Evolutionary conservation across 2,329 filamentous ascomycete genomes (phyloP).

Genomic region (Ophiosphaerella herpotricha): DNA sequence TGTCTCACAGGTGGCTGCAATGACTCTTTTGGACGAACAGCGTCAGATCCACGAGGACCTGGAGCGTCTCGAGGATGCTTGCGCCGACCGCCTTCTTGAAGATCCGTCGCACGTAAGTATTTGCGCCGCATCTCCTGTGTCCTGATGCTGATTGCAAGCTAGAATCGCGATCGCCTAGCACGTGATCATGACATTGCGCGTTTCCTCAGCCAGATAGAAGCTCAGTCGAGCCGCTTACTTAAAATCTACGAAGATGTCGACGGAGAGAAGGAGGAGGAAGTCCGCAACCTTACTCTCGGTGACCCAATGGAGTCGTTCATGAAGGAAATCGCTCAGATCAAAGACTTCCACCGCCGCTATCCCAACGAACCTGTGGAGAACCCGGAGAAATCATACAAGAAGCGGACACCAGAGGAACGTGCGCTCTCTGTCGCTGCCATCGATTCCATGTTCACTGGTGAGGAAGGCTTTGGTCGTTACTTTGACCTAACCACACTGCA

Average conservation of each 20-base stretch:
- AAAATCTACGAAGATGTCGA: conserved; percentile 83
- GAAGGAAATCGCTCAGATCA: conserved; percentile 78
- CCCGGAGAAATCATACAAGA: conserved; percentile 87
- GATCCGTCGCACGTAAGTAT: conserved; percentile 80
- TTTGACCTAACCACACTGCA: conserved; percentile 85
- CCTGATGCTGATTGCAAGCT: conserved; percentile 9
- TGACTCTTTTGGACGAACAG: conserved; percentile 88
- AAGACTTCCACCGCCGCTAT: conserved; percentile 86
- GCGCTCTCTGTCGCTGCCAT: conserved; percentile 68
- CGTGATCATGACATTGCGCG: conserved; percentile 90
- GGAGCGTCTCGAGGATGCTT: conserved; percentile 91
- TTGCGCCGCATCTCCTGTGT: not conserved
- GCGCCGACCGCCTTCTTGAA: conserved; percentile 84
- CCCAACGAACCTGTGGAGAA: conserved; percentile 96
- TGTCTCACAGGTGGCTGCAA: conserved; percentile 26
- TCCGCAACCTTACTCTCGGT: conserved; percentile 80
- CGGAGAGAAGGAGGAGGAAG: conserved; percentile 73
- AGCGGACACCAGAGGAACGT: conserved; percentile 66
- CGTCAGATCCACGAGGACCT: conserved; percentile 94
- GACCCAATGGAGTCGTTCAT: conserved; percentile 93
- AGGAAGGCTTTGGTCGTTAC: conserved; percentile 90
- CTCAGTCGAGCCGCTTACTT: conserved; percentile 79
- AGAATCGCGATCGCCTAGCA: conserved; percentile 88
- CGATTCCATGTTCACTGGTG: conserved; percentile 91
- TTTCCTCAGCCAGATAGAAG: conserved; percentile 84